Base-by-base conservation (phyloP, 2,329 filamentous ascomycete species). In the Colletotrichum trifolii region DNA sequence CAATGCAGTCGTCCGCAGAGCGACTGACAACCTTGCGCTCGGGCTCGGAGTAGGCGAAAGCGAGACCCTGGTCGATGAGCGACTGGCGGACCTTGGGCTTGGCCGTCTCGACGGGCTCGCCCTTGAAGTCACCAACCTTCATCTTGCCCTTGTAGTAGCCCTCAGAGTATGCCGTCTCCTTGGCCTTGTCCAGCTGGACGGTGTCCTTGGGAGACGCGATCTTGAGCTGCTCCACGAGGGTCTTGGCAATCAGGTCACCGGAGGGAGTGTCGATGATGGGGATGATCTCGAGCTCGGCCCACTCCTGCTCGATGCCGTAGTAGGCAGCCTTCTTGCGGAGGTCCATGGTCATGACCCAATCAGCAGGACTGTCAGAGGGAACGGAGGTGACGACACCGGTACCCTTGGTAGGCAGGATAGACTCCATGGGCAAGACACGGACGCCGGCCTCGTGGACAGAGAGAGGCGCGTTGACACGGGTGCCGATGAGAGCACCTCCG, bases 321-420 rank as follows among this genome's bases (percentile, higher is more conserved):
- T 93, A 98, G 8, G 97, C 95, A 1, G 95, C 87, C 83, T 99
- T 99, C 85, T 98, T 98, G 43, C 89, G 88, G 65, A 99, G 86
- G 69, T 99, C 96, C 49, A 87, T 86, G 46, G 95, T 85, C 36
- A 94, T 99, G 48, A 94, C 94, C 77, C 91, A 99, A 75, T 99
- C 96, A 75, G 99, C 96, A 1, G 96, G 93, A 62, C 92, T 96
- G 81, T 99, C 96, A 2, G 94, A 97, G 17, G 96, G 96, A 12
- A 99, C 96, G 45, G 88, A 98, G 1, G 94, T 97, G 53, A 99
- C 96, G 43, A 99, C 94, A 75, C 94, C 96, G 25, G 96, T 99
- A 74, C 96, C 96, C 83, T 99, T 99, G 13, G 91, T 92, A 13
- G 93, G 90, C 71, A 96, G 90, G 50, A 98, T 93, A 1, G 91